Evolutionary conservation across 257 asterid genomes (phyloP).

Genomic region (Mitragyna speciosa): DNA sequence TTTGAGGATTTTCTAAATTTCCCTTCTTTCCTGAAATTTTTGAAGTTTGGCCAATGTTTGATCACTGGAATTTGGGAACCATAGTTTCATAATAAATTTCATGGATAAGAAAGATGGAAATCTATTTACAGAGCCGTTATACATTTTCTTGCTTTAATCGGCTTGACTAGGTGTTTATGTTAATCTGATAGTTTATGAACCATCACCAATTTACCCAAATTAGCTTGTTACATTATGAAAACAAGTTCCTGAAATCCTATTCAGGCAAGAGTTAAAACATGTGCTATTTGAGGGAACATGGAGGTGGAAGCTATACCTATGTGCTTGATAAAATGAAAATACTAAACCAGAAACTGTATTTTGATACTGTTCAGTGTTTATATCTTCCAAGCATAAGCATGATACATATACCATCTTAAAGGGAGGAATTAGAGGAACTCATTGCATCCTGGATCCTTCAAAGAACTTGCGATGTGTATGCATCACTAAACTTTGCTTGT

Average conservation of each 20-base stretch:
- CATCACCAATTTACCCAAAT: neutral
- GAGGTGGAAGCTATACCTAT: neutral
- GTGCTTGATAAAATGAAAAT: constrained; percentile 1
- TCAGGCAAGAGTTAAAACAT: neutral
- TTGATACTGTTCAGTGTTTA: neutral
- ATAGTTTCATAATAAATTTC: neutral
- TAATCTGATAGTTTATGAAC: neutral
- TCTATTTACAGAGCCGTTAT: neutral
- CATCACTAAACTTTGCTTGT: neutral
- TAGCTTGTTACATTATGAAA: neutral
- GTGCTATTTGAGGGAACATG: neutral
- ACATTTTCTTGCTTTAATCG: neutral
- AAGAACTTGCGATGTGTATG: neutral
- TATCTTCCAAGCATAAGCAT: neutral
- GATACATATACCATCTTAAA: constrained; percentile 1
- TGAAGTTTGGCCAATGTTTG: neutral
- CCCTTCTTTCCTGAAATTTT: neutral
- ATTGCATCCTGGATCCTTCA: neutral
- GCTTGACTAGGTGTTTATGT: neutral
- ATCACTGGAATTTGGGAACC: neutral
- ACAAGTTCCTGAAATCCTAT: neutral
- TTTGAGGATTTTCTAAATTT: neutral
- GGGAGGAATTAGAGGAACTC: neutral
- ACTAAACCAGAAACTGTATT: neutral
- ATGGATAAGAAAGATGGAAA: neutral